These are phyloP conservation scores for Cryphonectria carpinicola DNA, from an alignment of 2,329 filamentous ascomycete genomes.

Conservation along the genomic window DNA sequence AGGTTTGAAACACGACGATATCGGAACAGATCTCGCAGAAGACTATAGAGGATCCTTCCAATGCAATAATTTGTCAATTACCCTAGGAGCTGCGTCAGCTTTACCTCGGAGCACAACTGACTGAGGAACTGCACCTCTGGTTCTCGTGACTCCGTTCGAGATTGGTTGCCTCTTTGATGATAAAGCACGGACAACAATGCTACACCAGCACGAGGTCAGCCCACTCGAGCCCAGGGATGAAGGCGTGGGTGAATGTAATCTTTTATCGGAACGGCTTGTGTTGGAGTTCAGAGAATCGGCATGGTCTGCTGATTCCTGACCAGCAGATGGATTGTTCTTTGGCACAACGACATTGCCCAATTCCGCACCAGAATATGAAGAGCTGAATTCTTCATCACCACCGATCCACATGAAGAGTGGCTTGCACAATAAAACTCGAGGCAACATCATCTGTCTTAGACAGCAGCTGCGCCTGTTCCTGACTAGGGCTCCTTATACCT, in stretches of 20 bases:
- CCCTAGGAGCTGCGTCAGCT: not conserved
- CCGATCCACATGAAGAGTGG: not conserved
- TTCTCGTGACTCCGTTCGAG: not conserved
- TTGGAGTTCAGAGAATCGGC: not conserved
- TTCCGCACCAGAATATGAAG: not conserved
- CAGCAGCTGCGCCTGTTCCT: slow-evolving; percentile 10
- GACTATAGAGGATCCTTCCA: not conserved
- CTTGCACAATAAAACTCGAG: not conserved
- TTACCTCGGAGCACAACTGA: not conserved
- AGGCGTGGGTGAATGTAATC: not conserved
- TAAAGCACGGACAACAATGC: slow-evolving; percentile 8
- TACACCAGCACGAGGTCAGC: not conserved
- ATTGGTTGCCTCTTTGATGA: not conserved
- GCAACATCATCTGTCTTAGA: slow-evolving; percentile 20
- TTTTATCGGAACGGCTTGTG: not conserved
- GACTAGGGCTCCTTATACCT: not conserved
- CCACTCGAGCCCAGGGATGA: no score
- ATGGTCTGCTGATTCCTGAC: not conserved
- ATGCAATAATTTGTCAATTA: not conserved
- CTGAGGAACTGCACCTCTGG: not conserved
- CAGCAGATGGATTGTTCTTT: not conserved
- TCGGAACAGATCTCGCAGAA: not conserved
- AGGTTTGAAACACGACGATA: not conserved
- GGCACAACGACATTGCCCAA: not conserved
- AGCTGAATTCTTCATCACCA: not conserved